Conservation (phyloP, 2,329 filamentous ascomycete genomes). For the Curvularia lunata region DNA sequence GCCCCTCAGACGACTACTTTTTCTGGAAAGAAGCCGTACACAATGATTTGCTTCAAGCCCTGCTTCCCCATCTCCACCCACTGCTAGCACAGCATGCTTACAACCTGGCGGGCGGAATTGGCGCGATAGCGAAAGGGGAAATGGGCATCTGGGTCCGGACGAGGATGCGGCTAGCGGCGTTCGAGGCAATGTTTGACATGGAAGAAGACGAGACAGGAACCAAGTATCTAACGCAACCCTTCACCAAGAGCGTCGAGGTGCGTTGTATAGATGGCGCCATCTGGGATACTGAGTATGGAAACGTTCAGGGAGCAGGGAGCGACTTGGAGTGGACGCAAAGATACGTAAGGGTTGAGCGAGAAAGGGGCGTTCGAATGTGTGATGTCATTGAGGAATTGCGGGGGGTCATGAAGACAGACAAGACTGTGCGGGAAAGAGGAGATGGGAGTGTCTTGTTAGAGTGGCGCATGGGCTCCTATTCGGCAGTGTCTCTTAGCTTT, state of each 20-base stretch:
- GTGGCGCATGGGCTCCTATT: slow-evolving; percentile 9
- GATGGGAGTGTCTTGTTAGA: slow-evolving; percentile 13
- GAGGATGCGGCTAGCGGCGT: background rate
- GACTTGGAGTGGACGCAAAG: slow-evolving; percentile 5
- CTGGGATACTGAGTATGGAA: slow-evolving; percentile 10
- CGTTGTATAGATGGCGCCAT: slow-evolving; percentile 9
- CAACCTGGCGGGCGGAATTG: slow-evolving; percentile 6
- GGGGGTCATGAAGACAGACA: slow-evolving; percentile 5
- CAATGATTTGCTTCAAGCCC: slow-evolving; percentile 6
- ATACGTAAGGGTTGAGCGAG: slow-evolving; percentile 18
- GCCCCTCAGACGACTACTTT: slow-evolving; percentile 17
- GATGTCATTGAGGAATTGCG: slow-evolving; percentile 23
- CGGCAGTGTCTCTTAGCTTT: background rate
- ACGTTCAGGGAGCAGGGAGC: background rate
- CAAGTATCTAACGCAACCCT: slow-evolving; percentile 2
- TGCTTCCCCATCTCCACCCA: slow-evolving; percentile 18
- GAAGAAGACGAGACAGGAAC: background rate
- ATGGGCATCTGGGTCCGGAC: slow-evolving; percentile 11
- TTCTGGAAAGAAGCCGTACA: slow-evolving; percentile 19
- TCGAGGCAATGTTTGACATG: background rate
- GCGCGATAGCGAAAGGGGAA: slow-evolving; percentile 2
- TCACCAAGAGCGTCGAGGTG: slow-evolving; percentile 3
- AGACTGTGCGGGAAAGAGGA: background rate
- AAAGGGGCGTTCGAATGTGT: slow-evolving; percentile 16
- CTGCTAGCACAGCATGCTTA: slow-evolving; percentile 1